phyloP scores from a whole-genome alignment of 2,329 filamentous ascomycete species.

The Xylariales sp. region DNA sequence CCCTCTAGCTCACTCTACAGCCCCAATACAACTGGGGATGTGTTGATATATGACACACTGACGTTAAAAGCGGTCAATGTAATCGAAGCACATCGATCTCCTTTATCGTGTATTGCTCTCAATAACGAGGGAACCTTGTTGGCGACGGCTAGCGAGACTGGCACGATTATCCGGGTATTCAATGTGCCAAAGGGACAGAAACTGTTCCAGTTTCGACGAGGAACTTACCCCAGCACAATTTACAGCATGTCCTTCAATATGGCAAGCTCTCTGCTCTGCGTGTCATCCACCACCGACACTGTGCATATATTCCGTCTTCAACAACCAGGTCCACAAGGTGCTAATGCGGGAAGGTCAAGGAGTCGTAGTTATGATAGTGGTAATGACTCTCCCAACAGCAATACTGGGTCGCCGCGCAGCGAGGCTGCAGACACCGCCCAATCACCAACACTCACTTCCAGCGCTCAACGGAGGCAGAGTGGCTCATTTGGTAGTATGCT shows the following conservation, averaged over 20 bases:
- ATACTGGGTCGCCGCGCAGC: conserved; percentile 40
- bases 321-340: conserved; percentile 30
- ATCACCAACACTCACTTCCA: conserved; percentile 18
- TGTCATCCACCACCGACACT: conserved; percentile 94
- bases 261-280: conserved; percentile 85
- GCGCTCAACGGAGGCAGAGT: conserved; percentile 46
- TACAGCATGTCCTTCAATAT: conserved; percentile 99
- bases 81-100: conserved; percentile 89
- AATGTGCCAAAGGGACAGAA: conserved; percentile 87
- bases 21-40: conserved; percentile 81
- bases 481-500: conserved; percentile 88
- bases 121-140: conserved; percentile 90
- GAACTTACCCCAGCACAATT: conserved; percentile 92
- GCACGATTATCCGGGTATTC: conserved; percentile 95
- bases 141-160: conserved; percentile 94
- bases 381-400: conserved; percentile 45
- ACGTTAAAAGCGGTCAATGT: conserved; percentile 92
- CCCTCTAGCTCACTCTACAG: conserved; percentile 75
- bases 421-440: conserved; percentile 37
- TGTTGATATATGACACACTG: conserved; percentile 86
- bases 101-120: conserved; percentile 82
- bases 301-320: conserved; percentile 91
- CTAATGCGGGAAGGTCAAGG: conserved; percentile 40
- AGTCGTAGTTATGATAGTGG: conserved; percentile 51
- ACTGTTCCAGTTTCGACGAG: conserved; percentile 91